A percentile compares a stretch with the other conserved stretches of the same genome.
Evolutionary conservation across 768 basidiomycete species (phyloP).

Genomic region (Antrodiella citrinella): DNA sequence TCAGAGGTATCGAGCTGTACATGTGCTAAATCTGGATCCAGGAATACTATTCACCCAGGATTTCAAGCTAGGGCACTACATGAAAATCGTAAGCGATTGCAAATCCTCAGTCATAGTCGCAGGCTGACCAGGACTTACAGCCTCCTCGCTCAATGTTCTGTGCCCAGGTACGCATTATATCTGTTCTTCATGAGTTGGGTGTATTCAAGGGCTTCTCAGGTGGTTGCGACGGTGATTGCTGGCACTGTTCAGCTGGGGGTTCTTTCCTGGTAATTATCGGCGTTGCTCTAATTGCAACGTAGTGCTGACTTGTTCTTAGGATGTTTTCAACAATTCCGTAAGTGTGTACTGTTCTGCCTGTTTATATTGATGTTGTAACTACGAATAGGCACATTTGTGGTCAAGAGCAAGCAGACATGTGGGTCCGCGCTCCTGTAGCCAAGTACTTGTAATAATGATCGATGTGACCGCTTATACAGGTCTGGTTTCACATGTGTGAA

Average conservation of each 20-base stretch:
- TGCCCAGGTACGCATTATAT: slow-evolving; percentile 42
- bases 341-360: too few relatives aligned
- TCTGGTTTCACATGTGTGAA: slow-evolving; percentile 16
- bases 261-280: slow-evolving; percentile 33
- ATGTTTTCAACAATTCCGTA: slow-evolving; percentile 57
- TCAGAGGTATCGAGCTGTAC: background rate
- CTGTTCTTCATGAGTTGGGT: slow-evolving; percentile 6
- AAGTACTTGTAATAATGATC: too few relatives aligned
- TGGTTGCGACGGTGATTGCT: slow-evolving; percentile 42
- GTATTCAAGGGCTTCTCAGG: too few relatives aligned
- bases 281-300: background rate
- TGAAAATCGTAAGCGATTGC: slow-evolving; percentile 39
- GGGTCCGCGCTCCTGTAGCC: background rate
- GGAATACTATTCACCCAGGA: slow-evolving; percentile 64
- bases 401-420: slow-evolving; percentile 7
- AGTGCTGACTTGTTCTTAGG: slow-evolving; percentile 23
- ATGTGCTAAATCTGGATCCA: background rate
- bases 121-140: background rate
- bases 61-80: slow-evolving; percentile 71
- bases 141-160: slow-evolving; percentile 33
- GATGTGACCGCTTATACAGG: slow-evolving; percentile 9
- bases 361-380: too few relatives aligned
- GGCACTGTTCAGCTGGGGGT: slow-evolving; percentile 62
- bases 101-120: background rate
- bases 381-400: slow-evolving; percentile 21